phyloP scores from a whole-genome alignment of 192 early-diverging fungal genomes.

The Neocallimastix lanati region DNA sequence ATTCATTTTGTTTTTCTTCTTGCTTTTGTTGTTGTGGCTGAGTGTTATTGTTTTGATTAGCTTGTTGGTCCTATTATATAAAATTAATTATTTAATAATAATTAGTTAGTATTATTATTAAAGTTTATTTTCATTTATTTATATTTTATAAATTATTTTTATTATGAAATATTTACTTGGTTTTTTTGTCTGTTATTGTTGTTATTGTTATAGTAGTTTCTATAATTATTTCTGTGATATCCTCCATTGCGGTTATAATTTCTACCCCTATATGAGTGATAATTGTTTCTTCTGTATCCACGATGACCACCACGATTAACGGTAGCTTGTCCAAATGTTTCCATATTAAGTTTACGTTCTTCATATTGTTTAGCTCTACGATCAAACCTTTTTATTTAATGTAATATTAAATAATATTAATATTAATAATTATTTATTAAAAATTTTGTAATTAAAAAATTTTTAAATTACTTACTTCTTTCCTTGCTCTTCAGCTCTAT shows the following conservation, averaged over 20 bases:
- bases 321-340: constrained; percentile 83
- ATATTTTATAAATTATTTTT: not conserved
- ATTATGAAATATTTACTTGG: not conserved
- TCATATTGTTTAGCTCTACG: constrained; percentile 61
- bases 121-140: not conserved
- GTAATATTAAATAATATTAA: too few relatives aligned
- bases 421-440: too few relatives aligned
- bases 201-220: constrained; percentile 4
- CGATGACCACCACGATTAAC: constrained; percentile 2
- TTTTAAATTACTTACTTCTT: not conserved
- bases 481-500: constrained; percentile 34
- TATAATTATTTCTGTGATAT: constrained; percentile 4
- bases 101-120: too few relatives aligned
- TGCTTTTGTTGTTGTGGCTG: not conserved
- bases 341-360: constrained; percentile 80
- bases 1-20: not conserved
- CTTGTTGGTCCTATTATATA: not conserved
- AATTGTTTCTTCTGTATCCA: constrained; percentile 3
- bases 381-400: constrained; percentile 15
- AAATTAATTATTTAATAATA: too few relatives aligned
- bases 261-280: constrained; percentile 4
- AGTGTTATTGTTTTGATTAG: constrained; percentile 35
- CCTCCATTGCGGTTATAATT: constrained; percentile 1
- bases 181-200: not conserved
- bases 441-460: too few relatives aligned